Conservation (phyloP, 73 alveolate species). For the Paramecium tetraurelia region DNA sequence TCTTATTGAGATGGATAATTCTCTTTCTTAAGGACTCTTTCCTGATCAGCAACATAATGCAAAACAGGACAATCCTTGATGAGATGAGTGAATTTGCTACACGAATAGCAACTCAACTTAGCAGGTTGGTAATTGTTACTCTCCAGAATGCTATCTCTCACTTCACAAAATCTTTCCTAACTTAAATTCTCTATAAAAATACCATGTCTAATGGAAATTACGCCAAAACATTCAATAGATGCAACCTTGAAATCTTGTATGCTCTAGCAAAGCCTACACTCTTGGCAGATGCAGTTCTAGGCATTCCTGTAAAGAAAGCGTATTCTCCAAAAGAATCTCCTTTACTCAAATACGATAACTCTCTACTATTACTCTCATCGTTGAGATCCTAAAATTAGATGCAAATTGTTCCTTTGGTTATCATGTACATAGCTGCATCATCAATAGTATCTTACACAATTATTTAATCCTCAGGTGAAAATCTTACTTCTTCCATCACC, state of each 20-base stretch:
- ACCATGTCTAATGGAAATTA: not conserved
- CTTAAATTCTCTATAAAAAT: not conserved
- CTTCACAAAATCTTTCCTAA: slow-evolving; percentile 49
- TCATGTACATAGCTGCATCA: slow-evolving; percentile 37
- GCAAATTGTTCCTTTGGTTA: slow-evolving; percentile 10
- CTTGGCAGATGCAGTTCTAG: not conserved
- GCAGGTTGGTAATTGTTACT: not conserved
- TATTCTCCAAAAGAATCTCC: slow-evolving; percentile 10
- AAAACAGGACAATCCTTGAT: not conserved
- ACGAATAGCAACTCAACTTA: not conserved
- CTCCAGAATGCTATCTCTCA: not conserved
- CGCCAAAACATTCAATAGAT: not conserved
- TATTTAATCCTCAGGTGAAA: slow-evolving; percentile 49
- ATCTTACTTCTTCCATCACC: slow-evolving; percentile 34
- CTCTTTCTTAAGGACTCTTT: not conserved
- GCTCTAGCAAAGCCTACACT: not conserved
- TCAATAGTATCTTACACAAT: not conserved
- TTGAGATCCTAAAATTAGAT: not conserved
- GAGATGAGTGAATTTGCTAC: not conserved
- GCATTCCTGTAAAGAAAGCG: not conserved
- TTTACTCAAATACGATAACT: not conserved
- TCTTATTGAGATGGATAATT: not conserved
- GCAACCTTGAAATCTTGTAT: not conserved
- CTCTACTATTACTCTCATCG: not conserved
- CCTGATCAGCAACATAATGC: not conserved